A percentile compares a stretch with the other conserved stretches of the same genome.
Evolutionary conservation across 768 basidiomycete species (phyloP).

Genomic region (Lepiota venenata): DNA sequence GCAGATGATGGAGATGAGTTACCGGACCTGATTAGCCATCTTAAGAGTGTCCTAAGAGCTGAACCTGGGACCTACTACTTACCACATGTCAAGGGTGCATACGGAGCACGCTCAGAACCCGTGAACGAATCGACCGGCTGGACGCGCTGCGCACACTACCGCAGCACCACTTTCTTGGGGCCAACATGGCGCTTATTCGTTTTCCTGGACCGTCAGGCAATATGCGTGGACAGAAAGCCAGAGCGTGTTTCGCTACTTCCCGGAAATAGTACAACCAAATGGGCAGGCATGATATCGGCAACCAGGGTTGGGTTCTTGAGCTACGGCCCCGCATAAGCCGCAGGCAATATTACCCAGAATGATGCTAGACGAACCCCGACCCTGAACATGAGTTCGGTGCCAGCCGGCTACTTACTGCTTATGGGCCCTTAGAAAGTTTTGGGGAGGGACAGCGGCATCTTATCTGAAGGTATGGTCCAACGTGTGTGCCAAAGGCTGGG

Average conservation of each 20-base stretch:
- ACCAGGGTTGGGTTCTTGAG: neutral
- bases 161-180: neutral
- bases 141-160: neutral
- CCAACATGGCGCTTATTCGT: neutral
- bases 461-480: neutral
- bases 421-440: conserved; percentile 2
- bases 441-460: conserved; percentile 6
- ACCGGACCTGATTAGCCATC: too few species aligned
- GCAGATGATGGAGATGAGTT: neutral
- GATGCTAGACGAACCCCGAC: neutral
- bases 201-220: neutral
- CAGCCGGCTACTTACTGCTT: neutral
- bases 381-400: conserved; percentile 7
- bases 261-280: neutral
- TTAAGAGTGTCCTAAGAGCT: too few species aligned
- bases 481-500: neutral
- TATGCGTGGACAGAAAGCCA: neutral
- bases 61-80: too few species aligned
- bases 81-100: too few species aligned
- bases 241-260: neutral
- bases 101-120: too few species aligned
- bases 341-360: neutral
- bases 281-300: neutral
- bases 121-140: too few species aligned
- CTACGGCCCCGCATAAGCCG: neutral